Evolutionary conservation across 768 basidiomycete species (phyloP), one percentile per base, ranked within the genome.

Genomic region (Tricholoma bakamatsutake): DNA sequence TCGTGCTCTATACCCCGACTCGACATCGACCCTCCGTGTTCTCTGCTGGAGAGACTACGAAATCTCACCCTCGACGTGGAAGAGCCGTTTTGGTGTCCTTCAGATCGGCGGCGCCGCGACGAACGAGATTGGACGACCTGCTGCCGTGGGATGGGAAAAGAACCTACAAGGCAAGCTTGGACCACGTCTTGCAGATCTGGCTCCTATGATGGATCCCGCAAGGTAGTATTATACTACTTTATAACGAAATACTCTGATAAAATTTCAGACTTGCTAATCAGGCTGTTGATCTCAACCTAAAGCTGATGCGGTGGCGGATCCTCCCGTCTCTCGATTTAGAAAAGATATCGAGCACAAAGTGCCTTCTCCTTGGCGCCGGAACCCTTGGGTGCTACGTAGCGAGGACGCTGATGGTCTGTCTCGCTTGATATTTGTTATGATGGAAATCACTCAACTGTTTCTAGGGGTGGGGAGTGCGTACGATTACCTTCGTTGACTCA

Each of bases 261-360:
- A 9, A 31, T 31, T 3, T 18, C 59, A 93, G 93, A 61, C 80
- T 98, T 4, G 95, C 96, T 0, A 85, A 91, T 60, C 96, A 99
- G 70, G 97, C 97, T 0, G 93, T 98, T n/a, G 94, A 98, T 71
- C 76, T 99, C 39, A 99, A 98, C 66, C 76, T 98, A 48, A 98
- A 98, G 67, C 80, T 99, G 40, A 98, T 99, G 96, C 82, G 93
- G 17, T 98, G 96, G 96, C 82, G 96, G 17, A 93, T 98, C 60
- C 75, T 98, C 17, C 97, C 97, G 12, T 73, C 81, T 1, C 83
- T 99, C 49, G 82, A 98, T 60, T 79, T 98, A 11, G 95, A 97
- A 52, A 91, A 87, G 71, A 81, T 99, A 18, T 84, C 91, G 1
- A 65, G 69, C 0, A 92, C 94, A 2, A 80, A 74, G 57, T 96